phyloP scores from a whole-genome alignment of 2,329 filamentous ascomycete species.

The Epichloe typhina region DNA sequence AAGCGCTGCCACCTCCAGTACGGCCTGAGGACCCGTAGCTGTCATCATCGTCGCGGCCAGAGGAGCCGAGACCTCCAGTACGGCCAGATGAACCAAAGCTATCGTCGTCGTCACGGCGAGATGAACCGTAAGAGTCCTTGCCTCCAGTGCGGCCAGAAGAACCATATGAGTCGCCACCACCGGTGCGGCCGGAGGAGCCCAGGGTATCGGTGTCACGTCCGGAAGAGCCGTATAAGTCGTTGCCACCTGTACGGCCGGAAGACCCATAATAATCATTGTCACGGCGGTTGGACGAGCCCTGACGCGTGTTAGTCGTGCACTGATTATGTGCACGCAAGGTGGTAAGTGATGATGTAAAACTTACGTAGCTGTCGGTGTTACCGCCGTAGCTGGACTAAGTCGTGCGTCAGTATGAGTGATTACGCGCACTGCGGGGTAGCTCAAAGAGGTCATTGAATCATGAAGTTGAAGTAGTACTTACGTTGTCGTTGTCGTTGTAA shows the following conservation, averaged over 20 bases:
- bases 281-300: constrained; percentile 10
- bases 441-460: neutral
- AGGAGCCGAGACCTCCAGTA: neutral
- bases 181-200: too few species aligned
- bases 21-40: constrained; percentile 8
- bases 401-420: constrained; percentile 1
- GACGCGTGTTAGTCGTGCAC: constrained; percentile 2
- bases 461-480: constrained; percentile 10
- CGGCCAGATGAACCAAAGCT: too few species aligned
- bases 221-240: constrained; percentile 11
- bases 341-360: neutral
- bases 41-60: constrained; percentile 1
- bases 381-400: constrained; percentile 16
- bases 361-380: constrained; percentile 16
- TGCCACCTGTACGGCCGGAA: constrained; percentile 7
- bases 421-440: neutral
- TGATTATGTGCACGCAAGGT: neutral
- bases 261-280: constrained; percentile 11
- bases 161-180: too few species aligned
- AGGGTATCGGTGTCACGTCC: neutral
- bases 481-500: constrained; percentile 30
- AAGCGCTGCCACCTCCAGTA: too few species aligned
- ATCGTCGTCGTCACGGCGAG: too few species aligned
- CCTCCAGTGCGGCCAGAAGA: too few species aligned
- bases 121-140: too few species aligned